Percentiles rank a stretch among this genome's conserved stretches.
Evolutionary conservation across 169 alveolate genomes (phyloP).

Genomic region (Plasmodium adleri): DNA sequence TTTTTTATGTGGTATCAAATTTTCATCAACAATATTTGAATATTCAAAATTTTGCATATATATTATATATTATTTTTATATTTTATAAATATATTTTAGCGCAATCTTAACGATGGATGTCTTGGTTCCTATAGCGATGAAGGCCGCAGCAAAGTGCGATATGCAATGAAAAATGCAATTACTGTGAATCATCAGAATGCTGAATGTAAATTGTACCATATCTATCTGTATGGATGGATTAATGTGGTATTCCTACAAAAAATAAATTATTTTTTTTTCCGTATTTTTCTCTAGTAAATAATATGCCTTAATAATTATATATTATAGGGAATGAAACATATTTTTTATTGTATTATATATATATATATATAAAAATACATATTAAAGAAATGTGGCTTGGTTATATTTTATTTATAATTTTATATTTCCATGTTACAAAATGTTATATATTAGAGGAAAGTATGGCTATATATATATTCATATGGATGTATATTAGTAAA

Average conservation of each 20-base stretch:
- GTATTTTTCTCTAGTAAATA: not conserved
- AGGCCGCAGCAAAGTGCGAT: constrained; percentile 77
- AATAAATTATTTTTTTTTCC: not conserved
- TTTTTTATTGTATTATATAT: too few relatives aligned
- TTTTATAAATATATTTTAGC: constrained; percentile 70
- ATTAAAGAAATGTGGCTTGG: not conserved
- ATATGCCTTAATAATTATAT: not conserved
- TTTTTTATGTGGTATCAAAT: too few relatives aligned
- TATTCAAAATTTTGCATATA: not conserved
- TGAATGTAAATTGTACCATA: constrained; percentile 58
- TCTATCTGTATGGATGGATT: not conserved
- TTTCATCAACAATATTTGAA: too few relatives aligned
- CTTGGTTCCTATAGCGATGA: constrained; percentile 78
- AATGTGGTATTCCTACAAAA: constrained; percentile 2
- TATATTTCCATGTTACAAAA: too few relatives aligned
- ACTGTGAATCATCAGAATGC: constrained; percentile 75
- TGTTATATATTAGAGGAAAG: not conserved
- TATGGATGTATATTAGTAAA: not conserved
- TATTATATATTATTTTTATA: constrained; percentile 67
- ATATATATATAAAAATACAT: not conserved
- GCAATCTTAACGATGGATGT: constrained; percentile 76
- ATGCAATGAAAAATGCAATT: constrained; percentile 68
- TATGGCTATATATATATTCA: not conserved
- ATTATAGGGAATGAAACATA: too few relatives aligned
- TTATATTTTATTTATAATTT: too few relatives aligned